Percentiles rank a stretch among this genome's conserved stretches.
These are phyloP conservation scores for Huntiella savannae DNA, from an alignment of 2,329 filamentous ascomycete genomes.

Conservation along the genomic window DNA sequence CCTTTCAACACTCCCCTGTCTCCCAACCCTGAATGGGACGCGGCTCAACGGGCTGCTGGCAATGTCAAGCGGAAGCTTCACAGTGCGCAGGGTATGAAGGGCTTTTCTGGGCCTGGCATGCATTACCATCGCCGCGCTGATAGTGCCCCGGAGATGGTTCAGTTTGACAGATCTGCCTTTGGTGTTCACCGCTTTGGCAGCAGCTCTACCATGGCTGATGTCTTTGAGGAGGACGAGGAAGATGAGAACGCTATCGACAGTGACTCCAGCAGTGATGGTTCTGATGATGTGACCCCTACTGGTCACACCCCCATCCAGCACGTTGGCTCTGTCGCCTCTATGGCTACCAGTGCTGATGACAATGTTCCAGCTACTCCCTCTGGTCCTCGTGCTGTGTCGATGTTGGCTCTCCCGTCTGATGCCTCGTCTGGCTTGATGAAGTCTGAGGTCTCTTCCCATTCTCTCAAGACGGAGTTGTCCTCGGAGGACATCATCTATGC, in stretches of 20 bases:
- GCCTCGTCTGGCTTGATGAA: conserved; percentile 17
- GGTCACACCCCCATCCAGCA: conserved; percentile 9
- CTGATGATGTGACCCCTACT: conserved; percentile 10
- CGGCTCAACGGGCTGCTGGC: conserved; percentile 39
- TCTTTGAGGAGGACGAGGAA: conserved; percentile 61
- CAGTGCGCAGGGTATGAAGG: conserved; percentile 53
- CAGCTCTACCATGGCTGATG: conserved; percentile 62
- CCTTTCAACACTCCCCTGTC: conserved; percentile 69
- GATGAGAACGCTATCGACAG: conserved; percentile 20
- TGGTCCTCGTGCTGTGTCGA: conserved; percentile 5
- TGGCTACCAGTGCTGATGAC: conserved; percentile 10
- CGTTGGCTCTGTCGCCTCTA: conserved; percentile 7
- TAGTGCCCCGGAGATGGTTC: conserved; percentile 60
- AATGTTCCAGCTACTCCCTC: conserved; percentile 11
- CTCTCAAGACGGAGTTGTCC: conserved; percentile 21
- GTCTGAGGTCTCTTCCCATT: conserved; percentile 29
- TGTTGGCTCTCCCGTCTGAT: conserved; percentile 6
- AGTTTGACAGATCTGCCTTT: conserved; percentile 46
- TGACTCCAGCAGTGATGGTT: conserved; percentile 10
- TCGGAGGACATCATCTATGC: conserved; percentile 30
- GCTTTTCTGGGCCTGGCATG: conserved; percentile 48
- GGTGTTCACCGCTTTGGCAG: conserved; percentile 43
- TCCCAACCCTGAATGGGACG: conserved; percentile 46
- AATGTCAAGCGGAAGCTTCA: conserved; percentile 50
- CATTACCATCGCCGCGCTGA: conserved; percentile 63